These are phyloP conservation scores for Lichtheimia ramosa DNA, from an alignment of 371 early-diverging fungal genomes.

Conservation along the genomic window DNA sequence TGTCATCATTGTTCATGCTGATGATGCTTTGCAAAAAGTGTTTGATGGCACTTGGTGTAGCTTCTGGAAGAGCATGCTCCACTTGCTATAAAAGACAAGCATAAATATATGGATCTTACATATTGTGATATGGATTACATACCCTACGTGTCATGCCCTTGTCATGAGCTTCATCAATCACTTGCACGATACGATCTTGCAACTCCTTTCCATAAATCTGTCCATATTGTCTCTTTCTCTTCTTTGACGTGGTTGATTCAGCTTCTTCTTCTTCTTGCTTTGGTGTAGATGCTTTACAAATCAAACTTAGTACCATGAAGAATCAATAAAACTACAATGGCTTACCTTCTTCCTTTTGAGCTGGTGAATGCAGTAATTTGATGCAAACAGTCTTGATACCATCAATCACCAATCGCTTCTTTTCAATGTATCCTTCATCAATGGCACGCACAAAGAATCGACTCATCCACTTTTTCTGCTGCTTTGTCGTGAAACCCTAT, in stretches of 20 bases:
- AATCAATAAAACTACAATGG: not conserved
- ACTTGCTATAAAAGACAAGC: not conserved
- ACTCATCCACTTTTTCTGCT: conserved; percentile 13
- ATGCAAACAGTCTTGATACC: not conserved
- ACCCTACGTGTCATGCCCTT: conserved; percentile 14
- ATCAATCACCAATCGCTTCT: conserved; percentile 6
- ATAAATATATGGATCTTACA: not conserved
- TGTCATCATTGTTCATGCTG: not conserved
- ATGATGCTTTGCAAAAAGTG: not conserved
- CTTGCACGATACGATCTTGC: not conserved
- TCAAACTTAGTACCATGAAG: no score
- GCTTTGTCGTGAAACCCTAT: conserved; percentile 10
- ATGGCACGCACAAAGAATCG: conserved; percentile 4
- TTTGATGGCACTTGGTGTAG: not conserved
- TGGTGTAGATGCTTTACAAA: no score
- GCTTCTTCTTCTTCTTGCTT: not conserved
- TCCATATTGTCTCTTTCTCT: not conserved
- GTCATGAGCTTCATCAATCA: not conserved
- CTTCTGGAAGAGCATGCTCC: not conserved
- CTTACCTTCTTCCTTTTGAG: not conserved
- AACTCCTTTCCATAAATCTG: not conserved
- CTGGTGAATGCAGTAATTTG: not conserved
- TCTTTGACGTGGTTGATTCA: not conserved
- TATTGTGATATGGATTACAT: not conserved
- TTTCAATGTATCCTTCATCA: conserved; percentile 13